phyloP scores from a whole-genome alignment of 805 yeast species.

The Starmerella bombi region DNA sequence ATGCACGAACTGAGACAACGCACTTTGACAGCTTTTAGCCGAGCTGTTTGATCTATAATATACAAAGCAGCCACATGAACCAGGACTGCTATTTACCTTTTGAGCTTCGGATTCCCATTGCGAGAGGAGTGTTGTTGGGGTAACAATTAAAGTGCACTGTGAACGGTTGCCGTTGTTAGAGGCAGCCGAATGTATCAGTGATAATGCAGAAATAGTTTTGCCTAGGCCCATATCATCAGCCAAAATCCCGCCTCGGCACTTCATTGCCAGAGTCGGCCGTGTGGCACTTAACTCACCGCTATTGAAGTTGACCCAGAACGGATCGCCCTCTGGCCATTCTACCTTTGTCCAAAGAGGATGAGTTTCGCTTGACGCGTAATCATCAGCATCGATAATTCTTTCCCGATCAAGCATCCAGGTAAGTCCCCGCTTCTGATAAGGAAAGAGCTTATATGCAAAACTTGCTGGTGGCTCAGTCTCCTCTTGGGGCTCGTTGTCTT shows the following conservation, averaged over 20 bases:
- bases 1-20: conserved; percentile 34
- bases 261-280: conserved; percentile 49
- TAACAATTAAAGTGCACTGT: conserved; percentile 50
- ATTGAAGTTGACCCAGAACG: conserved; percentile 64
- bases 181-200: conserved; percentile 46
- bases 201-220: conserved; percentile 71
- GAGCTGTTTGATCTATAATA: conserved; percentile 53
- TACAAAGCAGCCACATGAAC: conserved; percentile 29
- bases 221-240: conserved; percentile 98
- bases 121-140: conserved; percentile 80
- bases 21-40: not conserved
- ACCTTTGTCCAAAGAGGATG: conserved; percentile 80
- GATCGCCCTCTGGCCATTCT: conserved; percentile 46
- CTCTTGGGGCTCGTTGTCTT: not conserved
- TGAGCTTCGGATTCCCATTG: conserved; percentile 83
- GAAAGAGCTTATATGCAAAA: conserved; percentile 48
- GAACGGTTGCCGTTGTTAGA: conserved; percentile 22
- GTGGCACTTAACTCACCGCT: conserved; percentile 64
- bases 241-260: conserved; percentile 68
- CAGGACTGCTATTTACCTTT: conserved; percentile 30
- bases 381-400: conserved; percentile 39
- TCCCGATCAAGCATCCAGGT: conserved; percentile 86
- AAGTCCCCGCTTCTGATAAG: conserved; percentile 73
- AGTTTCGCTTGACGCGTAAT: conserved; percentile 31
- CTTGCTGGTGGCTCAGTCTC: conserved; percentile 51